A percentile compares a stretch with the other conserved stretches of the same genome.
Conservation (phyloP, 805 yeast genomes). For the Naumovozyma dairenensis region DNA sequence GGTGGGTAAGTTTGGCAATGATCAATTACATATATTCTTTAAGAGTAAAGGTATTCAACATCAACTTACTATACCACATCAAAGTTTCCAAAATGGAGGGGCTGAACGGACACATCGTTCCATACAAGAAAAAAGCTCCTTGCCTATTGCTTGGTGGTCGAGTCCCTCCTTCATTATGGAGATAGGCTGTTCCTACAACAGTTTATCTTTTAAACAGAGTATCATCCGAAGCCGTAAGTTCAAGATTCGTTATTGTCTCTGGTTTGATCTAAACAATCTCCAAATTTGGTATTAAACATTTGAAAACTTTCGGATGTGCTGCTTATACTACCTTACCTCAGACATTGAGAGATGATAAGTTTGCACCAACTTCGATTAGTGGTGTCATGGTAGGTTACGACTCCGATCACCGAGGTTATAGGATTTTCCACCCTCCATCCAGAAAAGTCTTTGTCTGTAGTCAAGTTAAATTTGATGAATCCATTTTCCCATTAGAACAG, state of each 20-base stretch:
- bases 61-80: conserved; percentile 7
- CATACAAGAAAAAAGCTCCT: conserved; percentile 6
- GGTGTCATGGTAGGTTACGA: conserved; percentile 6
- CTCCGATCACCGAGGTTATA: conserved; percentile 2
- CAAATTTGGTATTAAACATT: conserved; percentile 1
- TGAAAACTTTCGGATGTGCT: conserved; percentile 10
- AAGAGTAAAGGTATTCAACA: conserved; percentile 5
- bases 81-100: conserved; percentile 12
- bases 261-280: not conserved
- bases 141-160: conserved; percentile 6
- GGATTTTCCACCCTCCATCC: conserved; percentile 2
- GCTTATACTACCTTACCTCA: conserved; percentile 7
- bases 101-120: conserved; percentile 11
- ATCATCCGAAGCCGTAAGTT: conserved; percentile 2
- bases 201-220: conserved; percentile 6
- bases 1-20: conserved; percentile 5
- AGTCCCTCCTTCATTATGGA: conserved; percentile 11
- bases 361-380: conserved; percentile 1
- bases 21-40: not conserved
- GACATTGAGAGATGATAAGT: conserved; percentile 2
- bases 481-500: conserved; percentile 1
- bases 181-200: conserved; percentile 9
- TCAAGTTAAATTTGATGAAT: conserved; percentile 7
- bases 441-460: conserved; percentile 1
- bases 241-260: conserved; percentile 3